Conservation (phyloP, 2,329 filamentous ascomycete species). For the Xylariales sp. region DNA sequence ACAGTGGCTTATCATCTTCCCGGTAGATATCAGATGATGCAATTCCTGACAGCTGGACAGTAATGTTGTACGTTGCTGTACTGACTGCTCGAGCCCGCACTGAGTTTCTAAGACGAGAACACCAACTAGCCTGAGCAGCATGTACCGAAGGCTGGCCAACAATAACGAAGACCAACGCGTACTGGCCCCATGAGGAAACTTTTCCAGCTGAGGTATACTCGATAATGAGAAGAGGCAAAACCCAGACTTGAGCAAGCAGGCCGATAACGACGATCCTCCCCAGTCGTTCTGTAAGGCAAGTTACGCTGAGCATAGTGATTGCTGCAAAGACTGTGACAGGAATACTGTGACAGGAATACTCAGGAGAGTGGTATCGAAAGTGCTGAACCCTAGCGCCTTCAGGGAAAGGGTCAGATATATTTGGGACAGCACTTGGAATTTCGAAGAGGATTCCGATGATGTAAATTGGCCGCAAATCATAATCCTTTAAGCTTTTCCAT, state of each 20-base stretch:
- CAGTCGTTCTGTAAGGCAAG: slow-evolving; percentile 27
- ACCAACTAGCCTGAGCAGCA: slow-evolving; percentile 34
- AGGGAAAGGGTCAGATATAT: slow-evolving; percentile 45
- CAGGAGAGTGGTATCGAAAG: slow-evolving; percentile 43
- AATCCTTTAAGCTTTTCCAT: slow-evolving; percentile 51
- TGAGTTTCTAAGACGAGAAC: slow-evolving; percentile 31
- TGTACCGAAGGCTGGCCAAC: slow-evolving; percentile 17
- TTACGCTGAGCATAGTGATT: slow-evolving; percentile 18
- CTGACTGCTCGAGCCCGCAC: slow-evolving; percentile 34
- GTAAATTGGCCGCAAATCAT: slow-evolving; percentile 57
- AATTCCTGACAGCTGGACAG: slow-evolving; percentile 41
- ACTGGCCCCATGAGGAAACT: slow-evolving; percentile 1
- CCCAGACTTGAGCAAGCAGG: slow-evolving; percentile 28
- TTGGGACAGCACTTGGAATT: slow-evolving; percentile 36
- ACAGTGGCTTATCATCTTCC: slow-evolving; percentile 38
- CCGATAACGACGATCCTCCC: slow-evolving; percentile 26
- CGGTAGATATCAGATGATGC: slow-evolving; percentile 44
- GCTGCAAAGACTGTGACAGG: background rate
- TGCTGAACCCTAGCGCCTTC: slow-evolving; percentile 39
- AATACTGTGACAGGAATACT: slow-evolving; percentile 23
- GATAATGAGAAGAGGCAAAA: slow-evolving; percentile 26
- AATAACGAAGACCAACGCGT: slow-evolving; percentile 3
- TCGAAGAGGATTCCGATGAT: slow-evolving; percentile 43
- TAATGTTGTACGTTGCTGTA: slow-evolving; percentile 36
- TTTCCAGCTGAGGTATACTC: slow-evolving; percentile 9